Evolutionary conservation across 192 early-diverging fungal species (phyloP).

Genomic region (Thamnidium elegans): DNA sequence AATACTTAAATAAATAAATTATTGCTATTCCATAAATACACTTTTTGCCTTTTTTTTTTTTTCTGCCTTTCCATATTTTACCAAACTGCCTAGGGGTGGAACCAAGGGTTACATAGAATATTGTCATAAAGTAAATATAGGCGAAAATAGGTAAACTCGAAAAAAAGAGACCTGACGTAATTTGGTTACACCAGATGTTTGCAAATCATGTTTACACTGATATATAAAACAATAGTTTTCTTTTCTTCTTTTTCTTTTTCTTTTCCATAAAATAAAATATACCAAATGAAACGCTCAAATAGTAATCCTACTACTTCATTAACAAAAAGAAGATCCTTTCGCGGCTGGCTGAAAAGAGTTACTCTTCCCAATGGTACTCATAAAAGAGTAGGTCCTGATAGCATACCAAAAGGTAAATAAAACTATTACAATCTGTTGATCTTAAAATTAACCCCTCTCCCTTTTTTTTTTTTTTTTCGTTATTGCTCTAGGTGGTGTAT

Average conservation of each 20-base stretch:
- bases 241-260: background rate
- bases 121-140: too few species aligned
- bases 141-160: too few species aligned
- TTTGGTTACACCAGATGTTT: background rate
- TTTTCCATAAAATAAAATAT: slow-evolving; percentile 4
- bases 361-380: slow-evolving; percentile 2
- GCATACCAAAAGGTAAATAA: background rate
- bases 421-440: background rate
- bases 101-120: too few species aligned
- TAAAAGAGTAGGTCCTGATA: background rate
- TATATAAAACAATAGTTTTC: background rate
- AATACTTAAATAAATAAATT: too few species aligned
- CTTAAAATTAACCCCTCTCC: background rate
- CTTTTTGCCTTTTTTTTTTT: too few species aligned
- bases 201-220: background rate
- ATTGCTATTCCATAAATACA: too few species aligned
- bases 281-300: slow-evolving; percentile 12
- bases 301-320: slow-evolving; percentile 12
- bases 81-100: too few species aligned
- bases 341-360: slow-evolving; percentile 13
- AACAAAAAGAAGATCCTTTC: slow-evolving; percentile 15
- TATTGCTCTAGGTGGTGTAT: slow-evolving; percentile 17
- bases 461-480: too few species aligned
- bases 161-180: slow-evolving; percentile 8
- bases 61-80: too few species aligned